Evolutionary conservation across 2,329 filamentous ascomycete genomes (phyloP), one percentile per base, ranked within the genome.

Genomic region (Aspergillus floridensis): DNA sequence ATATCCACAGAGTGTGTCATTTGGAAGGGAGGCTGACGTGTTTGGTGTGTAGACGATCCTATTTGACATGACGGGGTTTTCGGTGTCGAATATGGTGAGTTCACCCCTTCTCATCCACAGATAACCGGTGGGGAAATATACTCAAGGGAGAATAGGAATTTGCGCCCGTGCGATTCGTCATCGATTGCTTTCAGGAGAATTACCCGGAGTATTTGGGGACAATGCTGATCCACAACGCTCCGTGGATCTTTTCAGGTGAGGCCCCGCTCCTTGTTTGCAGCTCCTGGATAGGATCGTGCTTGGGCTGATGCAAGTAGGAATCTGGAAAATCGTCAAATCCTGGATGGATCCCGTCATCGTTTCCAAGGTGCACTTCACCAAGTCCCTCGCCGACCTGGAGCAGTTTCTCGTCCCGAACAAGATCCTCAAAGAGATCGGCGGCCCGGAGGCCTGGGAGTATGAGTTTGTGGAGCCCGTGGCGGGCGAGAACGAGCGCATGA

Each of bases 341-440:
- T 98, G 93, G 93, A 86, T 99, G 57, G 95, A 98, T 74, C 95
- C 95, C 3, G 93, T 98, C 10, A 93, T 99, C 24, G 93, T 93
- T 21, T 84, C 86, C 72, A 98, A 98, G 76, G 89, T 98, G 16
- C 87, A 96, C 74, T 97, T 97, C 74, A 93, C 90, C 57, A 92
- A 90, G 72, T 90, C 85, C 66, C 79, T 86, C 53, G 84, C 88
- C 51, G 93, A 96, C 53, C 80, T 98, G 55, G 84, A 88, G 61
- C 81, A 87, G 59, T 96, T 88, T 72, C 88, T 98, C 57, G 82
- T 85, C 5, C 80, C 80, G 35, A 79, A 81, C 41, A 86, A 88
- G 53, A 89, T 97, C 62, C 84, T 88, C 51, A 88, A 88, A 68
- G 92, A 96, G 60, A 81, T 96, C 5, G 92, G 91, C 22, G 93